A percentile compares a stretch with the other conserved stretches of the same genome.
Evolutionary conservation across 345 rosid species (phyloP).

Genomic region (Arabidopsis suecica): DNA sequence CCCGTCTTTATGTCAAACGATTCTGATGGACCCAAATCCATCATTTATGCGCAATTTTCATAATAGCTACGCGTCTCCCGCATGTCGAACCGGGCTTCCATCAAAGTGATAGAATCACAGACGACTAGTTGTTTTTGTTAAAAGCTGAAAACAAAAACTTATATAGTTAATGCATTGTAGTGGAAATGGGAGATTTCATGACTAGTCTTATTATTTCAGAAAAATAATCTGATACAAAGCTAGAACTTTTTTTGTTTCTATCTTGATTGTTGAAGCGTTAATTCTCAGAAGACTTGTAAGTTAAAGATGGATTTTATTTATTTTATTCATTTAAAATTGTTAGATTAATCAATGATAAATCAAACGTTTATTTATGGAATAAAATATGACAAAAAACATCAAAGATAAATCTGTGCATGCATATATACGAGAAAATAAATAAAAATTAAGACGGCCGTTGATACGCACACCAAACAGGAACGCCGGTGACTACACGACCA

Average conservation of each 20-base stretch:
- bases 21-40: background rate
- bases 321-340: background rate
- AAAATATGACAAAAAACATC: background rate
- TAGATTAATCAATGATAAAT: background rate
- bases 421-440: background rate
- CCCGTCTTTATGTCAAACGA: background rate
- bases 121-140: background rate
- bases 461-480: constrained; percentile 53
- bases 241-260: background rate
- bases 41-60: background rate
- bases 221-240: background rate
- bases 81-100: background rate
- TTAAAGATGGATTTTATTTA: background rate
- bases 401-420: constrained; percentile 12
- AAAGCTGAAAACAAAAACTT: background rate
- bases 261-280: background rate
- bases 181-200: background rate
- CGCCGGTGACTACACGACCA: constrained; percentile 53
- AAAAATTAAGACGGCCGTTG: constrained; percentile 20
- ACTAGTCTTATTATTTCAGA: background rate
- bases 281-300: background rate
- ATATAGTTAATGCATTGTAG: background rate
- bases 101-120: background rate
- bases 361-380: constrained; percentile 13
- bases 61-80: background rate